These are phyloP conservation scores for Ambrosia hybrid DNA, from an alignment of 140 eudicot species.

Conservation along the genomic window DNA sequence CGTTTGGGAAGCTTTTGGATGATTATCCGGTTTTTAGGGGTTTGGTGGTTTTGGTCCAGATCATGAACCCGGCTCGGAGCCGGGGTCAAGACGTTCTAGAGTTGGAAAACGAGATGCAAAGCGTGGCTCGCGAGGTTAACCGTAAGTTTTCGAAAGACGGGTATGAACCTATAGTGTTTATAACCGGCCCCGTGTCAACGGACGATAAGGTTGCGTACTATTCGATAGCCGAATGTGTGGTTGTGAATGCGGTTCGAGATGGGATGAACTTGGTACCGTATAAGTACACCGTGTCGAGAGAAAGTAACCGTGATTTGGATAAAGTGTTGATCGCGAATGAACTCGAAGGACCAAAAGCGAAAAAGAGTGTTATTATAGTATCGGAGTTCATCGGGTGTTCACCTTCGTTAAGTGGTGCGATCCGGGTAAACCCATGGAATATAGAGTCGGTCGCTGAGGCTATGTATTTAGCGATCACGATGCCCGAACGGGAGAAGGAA, in stretches of 20 bases:
- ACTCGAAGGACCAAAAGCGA: not conserved
- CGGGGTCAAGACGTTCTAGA: constrained; percentile 56
- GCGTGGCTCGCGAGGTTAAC: constrained; percentile 53
- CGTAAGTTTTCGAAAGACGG: constrained; percentile 35
- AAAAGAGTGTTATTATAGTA: constrained; percentile 56
- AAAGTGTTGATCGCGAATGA: constrained; percentile 27
- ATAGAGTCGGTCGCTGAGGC: constrained; percentile 50
- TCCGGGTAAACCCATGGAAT: constrained; percentile 76
- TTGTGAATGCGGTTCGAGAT: constrained; percentile 72
- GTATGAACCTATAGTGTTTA: constrained; percentile 57
- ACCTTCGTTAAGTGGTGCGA: constrained; percentile 72
- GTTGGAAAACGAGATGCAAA: constrained; percentile 49
- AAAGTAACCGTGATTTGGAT: constrained; percentile 47
- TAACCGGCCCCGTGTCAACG: constrained; percentile 50
- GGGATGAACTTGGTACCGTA: constrained; percentile 77
- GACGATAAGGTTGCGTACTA: constrained; percentile 58
- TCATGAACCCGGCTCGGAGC: constrained; percentile 69
- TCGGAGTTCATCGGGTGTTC: constrained; percentile 77
- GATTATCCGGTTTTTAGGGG: constrained; percentile 40
- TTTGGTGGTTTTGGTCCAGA: constrained; percentile 57
- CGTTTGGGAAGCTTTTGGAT: constrained; percentile 55
- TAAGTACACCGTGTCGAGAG: constrained; percentile 56
- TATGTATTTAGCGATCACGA: constrained; percentile 44
- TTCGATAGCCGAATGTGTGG: constrained; percentile 61
- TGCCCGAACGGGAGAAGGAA: constrained; percentile 55